Evolutionary conservation across 2,329 filamentous ascomycete genomes (phyloP).

Genomic region (Davidsoniella neocaledoniae): DNA sequence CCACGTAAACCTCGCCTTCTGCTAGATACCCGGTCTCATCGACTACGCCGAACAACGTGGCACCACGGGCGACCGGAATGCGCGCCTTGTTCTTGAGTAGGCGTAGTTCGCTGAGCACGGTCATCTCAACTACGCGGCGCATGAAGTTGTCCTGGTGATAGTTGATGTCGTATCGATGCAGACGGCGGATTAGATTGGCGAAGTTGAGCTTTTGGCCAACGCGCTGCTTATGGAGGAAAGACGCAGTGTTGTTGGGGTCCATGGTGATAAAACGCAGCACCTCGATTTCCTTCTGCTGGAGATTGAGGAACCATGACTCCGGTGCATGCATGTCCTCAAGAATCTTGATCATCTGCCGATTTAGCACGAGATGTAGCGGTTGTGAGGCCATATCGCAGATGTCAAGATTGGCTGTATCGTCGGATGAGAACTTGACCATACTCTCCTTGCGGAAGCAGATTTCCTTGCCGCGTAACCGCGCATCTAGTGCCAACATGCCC

Average conservation of each 20-base stretch:
- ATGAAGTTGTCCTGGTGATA: slow-evolving; percentile 56
- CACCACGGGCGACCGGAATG: slow-evolving; percentile 52
- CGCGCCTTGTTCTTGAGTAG: slow-evolving; percentile 63
- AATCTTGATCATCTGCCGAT: slow-evolving; percentile 72
- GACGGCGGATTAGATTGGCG: slow-evolving; percentile 41
- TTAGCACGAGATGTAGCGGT: slow-evolving; percentile 54
- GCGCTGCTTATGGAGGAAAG: slow-evolving; percentile 45
- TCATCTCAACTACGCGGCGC: slow-evolving; percentile 50
- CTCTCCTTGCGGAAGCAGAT: slow-evolving; percentile 48
- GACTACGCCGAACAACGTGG: slow-evolving; percentile 70
- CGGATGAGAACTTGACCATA: slow-evolving; percentile 62
- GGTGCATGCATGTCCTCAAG: slow-evolving; percentile 58
- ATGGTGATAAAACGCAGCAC: slow-evolving; percentile 42
- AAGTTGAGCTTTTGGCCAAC: slow-evolving; percentile 46
- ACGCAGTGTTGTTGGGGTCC: slow-evolving; percentile 42
- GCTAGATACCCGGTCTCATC: slow-evolving; percentile 57
- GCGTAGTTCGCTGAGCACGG: slow-evolving; percentile 52
- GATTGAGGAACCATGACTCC: slow-evolving; percentile 39
- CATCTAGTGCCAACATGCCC: slow-evolving; percentile 60
- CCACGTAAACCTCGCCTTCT: slow-evolving; percentile 53
- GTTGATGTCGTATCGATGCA: slow-evolving; percentile 41
- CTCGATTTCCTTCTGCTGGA: slow-evolving; percentile 47
- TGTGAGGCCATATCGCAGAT: slow-evolving; percentile 55
- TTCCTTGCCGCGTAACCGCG: slow-evolving; percentile 35
- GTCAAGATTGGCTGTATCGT: slow-evolving; percentile 39